Conservation (phyloP, 805 yeast species). For the Zygosaccharomyces bailii region DNA sequence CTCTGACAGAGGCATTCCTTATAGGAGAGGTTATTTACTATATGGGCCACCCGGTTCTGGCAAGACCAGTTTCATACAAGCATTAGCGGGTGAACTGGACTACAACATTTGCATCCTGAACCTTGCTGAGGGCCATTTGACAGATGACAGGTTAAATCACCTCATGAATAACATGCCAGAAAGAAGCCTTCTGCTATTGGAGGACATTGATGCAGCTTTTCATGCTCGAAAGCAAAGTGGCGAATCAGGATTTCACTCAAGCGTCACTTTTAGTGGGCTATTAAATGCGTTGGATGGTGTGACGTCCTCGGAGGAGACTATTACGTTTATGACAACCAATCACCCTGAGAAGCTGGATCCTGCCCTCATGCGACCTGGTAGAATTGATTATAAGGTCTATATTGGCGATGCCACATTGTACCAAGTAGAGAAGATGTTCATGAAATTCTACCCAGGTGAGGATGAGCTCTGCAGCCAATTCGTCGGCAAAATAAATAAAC, state of each 20-base stretch:
- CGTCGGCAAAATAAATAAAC: constrained; percentile 39
- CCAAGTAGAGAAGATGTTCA: constrained; percentile 81
- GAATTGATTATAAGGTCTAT: constrained; percentile 80
- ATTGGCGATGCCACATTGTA: constrained; percentile 82
- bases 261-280: constrained; percentile 93
- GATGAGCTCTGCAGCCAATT: constrained; percentile 50
- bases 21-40: constrained; percentile 86
- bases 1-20: constrained; percentile 94
- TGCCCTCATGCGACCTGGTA: constrained; percentile 90
- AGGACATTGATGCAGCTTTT: constrained; percentile 96
- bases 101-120: constrained; percentile 93
- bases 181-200: constrained; percentile 76
- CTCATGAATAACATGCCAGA: constrained; percentile 95
- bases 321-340: constrained; percentile 97
- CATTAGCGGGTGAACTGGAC: constrained; percentile 93
- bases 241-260: constrained; percentile 76
- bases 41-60: constrained; percentile 99
- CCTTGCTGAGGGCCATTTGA: constrained; percentile 82
- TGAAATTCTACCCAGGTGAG: constrained; percentile 74
- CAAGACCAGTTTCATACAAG: constrained; percentile 92
- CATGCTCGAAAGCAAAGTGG: constrained; percentile 69
- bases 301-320: constrained; percentile 93
- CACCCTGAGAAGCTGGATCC: constrained; percentile 94
- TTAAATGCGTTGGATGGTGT: constrained; percentile 95
- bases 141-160: constrained; percentile 92